Base-by-base conservation (phyloP, 2,329 filamentous ascomycete species). In the Cordyceps militaris region DNA sequence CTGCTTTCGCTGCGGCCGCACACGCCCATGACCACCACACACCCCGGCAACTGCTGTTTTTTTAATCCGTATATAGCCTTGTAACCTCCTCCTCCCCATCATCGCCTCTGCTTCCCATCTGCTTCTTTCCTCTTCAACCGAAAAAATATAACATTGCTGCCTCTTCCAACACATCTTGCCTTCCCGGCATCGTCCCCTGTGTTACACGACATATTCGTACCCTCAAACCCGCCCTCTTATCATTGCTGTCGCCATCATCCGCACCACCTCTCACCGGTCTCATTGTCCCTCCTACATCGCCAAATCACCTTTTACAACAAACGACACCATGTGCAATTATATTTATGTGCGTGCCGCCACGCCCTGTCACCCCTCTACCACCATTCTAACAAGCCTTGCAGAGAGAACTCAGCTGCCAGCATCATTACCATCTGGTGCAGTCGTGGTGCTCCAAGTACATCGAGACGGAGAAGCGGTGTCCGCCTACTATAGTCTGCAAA, bases 381-480 rank as follows among this genome's bases (percentile, higher is more conserved):
- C 21, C 24, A 14, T 54, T 28, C 49, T 51, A 51, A 51, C 34
- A n/a, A 14, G 1, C 24, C n/a, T 24, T 36, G 23, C 61, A 79
- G 78, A 78, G 78, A 59, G 76, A 80, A 60, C 72, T 80, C 60
- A 77, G 78, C 67, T 80, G 79, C 61, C 73, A 77, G 61, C 72
- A 74, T 56, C 76, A 80, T 66, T 79, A 77, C 69, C 78, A 80
- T 62, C 66, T 75, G 61, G 74, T 76, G 57, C 74, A 75, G 60
- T 75, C 74, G 26, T 76, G 74, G 74, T 76, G 74, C 53, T 68
- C 71, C 58, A 74, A 74, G 61, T 76, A 76, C 56, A 76, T 75
- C 57, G 71, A 72, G 63, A 76, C 74, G 11, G 72, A 74, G 61
- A 70, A 71, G 59, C 69, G 74, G 61, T 76, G 74, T 60, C 70